These are phyloP conservation scores for Epichloe uncinata DNA, from an alignment of 2,329 filamentous ascomycete genomes.

Conservation along the genomic window DNA sequence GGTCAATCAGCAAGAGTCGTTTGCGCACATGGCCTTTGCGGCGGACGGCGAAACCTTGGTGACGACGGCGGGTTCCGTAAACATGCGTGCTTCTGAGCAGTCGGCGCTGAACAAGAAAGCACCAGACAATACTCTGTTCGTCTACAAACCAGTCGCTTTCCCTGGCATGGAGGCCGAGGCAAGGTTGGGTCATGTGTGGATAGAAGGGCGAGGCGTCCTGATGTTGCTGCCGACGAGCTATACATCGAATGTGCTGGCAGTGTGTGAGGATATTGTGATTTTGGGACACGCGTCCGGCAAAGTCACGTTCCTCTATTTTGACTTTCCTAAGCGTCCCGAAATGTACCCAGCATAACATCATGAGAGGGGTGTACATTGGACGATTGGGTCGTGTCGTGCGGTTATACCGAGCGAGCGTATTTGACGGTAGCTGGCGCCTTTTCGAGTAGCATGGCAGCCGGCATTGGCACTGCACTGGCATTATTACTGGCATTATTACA, in stretches of 20 bases:
- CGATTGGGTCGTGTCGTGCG: background rate
- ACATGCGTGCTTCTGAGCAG: background rate
- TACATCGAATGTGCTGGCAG: conserved; percentile 4
- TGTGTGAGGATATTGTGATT: conserved; percentile 6
- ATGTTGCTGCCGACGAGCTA: conserved; percentile 6
- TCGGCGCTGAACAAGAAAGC: conserved; percentile 3
- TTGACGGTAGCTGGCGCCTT: background rate
- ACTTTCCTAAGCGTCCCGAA: conserved; percentile 3
- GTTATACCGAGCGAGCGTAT: background rate
- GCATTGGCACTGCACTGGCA: background rate
- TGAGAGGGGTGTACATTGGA: background rate
- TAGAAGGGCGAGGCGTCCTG: conserved; percentile 5
- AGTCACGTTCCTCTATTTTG: conserved; percentile 8
- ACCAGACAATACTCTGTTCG: conserved; percentile 4
- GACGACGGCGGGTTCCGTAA: conserved; percentile 6
- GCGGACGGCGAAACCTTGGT: conserved; percentile 4
- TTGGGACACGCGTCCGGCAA: conserved; percentile 7
- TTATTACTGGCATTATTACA: background rate
- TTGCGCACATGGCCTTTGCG: conserved; percentile 5
- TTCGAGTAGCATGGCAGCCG: background rate
- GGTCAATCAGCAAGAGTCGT: conserved; percentile 5
- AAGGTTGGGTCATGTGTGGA: conserved; percentile 6
- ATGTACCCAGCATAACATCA: background rate
- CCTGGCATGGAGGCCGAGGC: conserved; percentile 7
- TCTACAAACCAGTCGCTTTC: conserved; percentile 7